phyloP scores from a whole-genome alignment of 495 filamentous ascomycete species.

The Barbatosphaeria neglecta region DNA sequence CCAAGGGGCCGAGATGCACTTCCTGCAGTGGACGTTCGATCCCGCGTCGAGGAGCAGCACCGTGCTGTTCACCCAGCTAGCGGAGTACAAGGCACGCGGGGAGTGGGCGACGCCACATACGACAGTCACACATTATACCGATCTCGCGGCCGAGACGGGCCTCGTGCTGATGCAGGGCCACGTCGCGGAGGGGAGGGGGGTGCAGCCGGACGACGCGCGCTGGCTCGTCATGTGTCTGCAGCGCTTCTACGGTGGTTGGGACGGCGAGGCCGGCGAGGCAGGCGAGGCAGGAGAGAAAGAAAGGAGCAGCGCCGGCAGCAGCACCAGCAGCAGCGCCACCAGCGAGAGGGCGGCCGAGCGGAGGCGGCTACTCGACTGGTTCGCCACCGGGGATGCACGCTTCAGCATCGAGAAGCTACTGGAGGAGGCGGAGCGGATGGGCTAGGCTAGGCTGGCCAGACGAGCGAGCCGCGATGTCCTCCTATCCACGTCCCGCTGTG shows the following conservation, averaged over 20 bases:
- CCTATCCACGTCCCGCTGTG: too few relatives aligned
- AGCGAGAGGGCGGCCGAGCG: conserved; percentile 27
- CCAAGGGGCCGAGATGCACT: conserved; percentile 72
- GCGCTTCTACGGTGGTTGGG: conserved; percentile 64
- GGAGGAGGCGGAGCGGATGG: conserved; percentile 72
- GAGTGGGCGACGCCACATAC: conserved; percentile 86
- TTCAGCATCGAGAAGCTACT: conserved; percentile 79
- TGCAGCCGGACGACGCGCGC: conserved; percentile 65
- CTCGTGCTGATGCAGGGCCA: conserved; percentile 75
- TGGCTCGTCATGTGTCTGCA: conserved; percentile 92
- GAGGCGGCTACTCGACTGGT: conserved; percentile 66
- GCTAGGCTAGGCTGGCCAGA: conserved; percentile 7
- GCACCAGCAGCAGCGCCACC: conserved; percentile 34
- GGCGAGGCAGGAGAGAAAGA: not conserved
- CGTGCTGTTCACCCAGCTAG: conserved; percentile 84
- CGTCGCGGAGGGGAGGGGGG: conserved; percentile 64
- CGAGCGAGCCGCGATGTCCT: too few relatives aligned
- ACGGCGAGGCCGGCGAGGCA: conserved; percentile 5
- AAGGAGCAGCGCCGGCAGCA: conserved; percentile 31
- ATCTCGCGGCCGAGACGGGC: conserved; percentile 58
- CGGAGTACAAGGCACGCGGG: conserved; percentile 82
- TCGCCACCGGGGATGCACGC: conserved; percentile 58
- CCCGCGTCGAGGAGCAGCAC: conserved; percentile 54
- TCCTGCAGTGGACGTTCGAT: conserved; percentile 65
- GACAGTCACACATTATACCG: conserved; percentile 79